Evolutionary conservation across 176 grass and related monocot genomes (phyloP).

Genomic region (Hordeum vulgare): MorexV3_pseudomolecules_assembly NC_058519.1:126532725-126533224

Average conservation of each 20-base stretch:
- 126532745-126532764: background rate
- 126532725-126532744: conserved; percentile 9
- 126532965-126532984: background rate
- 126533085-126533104: background rate
- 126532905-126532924: background rate
- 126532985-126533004: conserved; percentile 9
- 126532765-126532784: background rate
- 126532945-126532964: conserved; percentile 2
- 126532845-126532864: background rate
- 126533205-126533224: conserved; percentile 41
- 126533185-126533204: conserved; percentile 46
- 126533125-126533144: conserved; percentile 18
- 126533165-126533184: conserved; percentile 31
- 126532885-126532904: background rate
- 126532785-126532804: background rate
- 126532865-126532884: background rate
- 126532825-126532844: background rate
- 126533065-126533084: background rate
- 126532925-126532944: conserved; percentile 4
- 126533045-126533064: background rate
- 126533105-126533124: conserved; percentile 15
- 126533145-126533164: conserved; percentile 1
- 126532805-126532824: background rate
- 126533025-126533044: conserved; percentile 30
- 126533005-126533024: conserved; percentile 28